Evolutionary conservation across 2,329 filamentous ascomycete species (phyloP), one percentile per base, ranked within the genome.

Genomic region (Diaporthe longicolla): DNA sequence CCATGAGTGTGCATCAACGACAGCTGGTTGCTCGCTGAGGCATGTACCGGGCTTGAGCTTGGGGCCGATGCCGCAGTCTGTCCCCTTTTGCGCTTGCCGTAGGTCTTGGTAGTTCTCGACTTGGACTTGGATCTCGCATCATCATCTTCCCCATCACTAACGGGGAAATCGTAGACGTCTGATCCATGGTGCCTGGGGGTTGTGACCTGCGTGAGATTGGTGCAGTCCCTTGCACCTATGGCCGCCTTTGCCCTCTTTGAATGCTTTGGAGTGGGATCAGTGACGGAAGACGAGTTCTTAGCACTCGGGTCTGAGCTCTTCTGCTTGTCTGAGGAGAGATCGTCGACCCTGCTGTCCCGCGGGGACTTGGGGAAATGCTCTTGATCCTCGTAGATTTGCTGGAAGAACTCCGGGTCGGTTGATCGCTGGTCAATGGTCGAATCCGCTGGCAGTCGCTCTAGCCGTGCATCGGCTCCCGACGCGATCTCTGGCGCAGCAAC

Each of bases 331-430:
- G 57, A 70, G 37, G 40, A 43, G 37, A 32, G 32, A 26, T 40
- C 40, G 26, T 70, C 48, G 15, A 45, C 50, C 26, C 73, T 55
- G 11, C 19, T 63, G 26, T 54, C 29, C n/a, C 48, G 58, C 13
- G 54, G 43, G 29, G 73, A 50, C n/a, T 75, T 50, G 6, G 58
- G 50, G 6, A 82, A 81, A 45, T 81, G 80, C 52, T 83, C 82
- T 77, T 89, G 86, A 63, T 87, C 85, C 29, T 87, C 81, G 73
- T 87, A 88, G 13, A 89, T 78, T 66, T 80, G 82, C 61, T 84
- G 83, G 75, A 89, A 89, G 76, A 88, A 86, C 0, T 81, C 83
- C 1, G 84, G 82, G 73, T 89, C 86, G 1, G 87, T 89, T 21
- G 87, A 89, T 29, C 78, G 81, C 71, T 79, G 78, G 71, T 76